These are phyloP conservation scores for Fusarium verrucosum DNA, from an alignment of 2,329 filamentous ascomycete genomes.

Conservation along the genomic window DNA sequence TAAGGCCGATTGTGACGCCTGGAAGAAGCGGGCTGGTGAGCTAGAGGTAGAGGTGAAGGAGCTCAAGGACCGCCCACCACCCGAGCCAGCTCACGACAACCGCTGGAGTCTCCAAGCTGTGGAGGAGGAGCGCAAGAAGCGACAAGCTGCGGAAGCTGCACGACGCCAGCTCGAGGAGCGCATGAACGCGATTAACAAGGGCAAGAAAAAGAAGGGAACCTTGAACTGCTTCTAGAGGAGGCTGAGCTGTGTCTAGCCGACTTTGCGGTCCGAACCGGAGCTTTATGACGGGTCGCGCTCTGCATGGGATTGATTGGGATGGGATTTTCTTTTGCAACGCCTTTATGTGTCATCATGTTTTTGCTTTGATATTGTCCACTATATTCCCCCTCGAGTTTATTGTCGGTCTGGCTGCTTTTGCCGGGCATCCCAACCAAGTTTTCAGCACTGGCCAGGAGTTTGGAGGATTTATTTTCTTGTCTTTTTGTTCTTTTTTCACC, in stretches of 20 bases:
- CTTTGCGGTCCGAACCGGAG: constrained; percentile 13
- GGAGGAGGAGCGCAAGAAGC: constrained; percentile 94
- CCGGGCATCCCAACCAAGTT: constrained; percentile 31
- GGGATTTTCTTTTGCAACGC: constrained; percentile 24
- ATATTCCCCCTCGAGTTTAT: constrained; percentile 43
- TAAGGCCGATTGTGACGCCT: constrained; percentile 88
- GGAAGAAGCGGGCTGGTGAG: constrained; percentile 84
- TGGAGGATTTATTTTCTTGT: constrained; percentile 29
- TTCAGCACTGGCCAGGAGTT: constrained; percentile 48
- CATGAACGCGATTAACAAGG: constrained; percentile 87
- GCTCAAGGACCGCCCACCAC: constrained; percentile 61
- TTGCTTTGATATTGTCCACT: constrained; percentile 39
- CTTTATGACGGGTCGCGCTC: constrained; percentile 13
- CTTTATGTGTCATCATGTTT: constrained; percentile 42
- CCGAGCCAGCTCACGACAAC: constrained; percentile 62
- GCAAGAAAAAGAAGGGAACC: constrained; percentile 94
- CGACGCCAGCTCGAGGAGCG: constrained; percentile 90
- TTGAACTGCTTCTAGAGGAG: constrained; percentile 91
- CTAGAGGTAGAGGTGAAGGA: constrained; percentile 78
- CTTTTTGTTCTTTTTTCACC: constrained; percentile 17
- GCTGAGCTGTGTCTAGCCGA: constrained; percentile 37
- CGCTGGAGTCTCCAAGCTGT: constrained; percentile 84
- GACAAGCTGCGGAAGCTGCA: constrained; percentile 88
- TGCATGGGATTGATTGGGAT: constrained; percentile 22
- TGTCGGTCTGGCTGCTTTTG: constrained; percentile 31